Base-by-base conservation (phyloP, 148 eudicot genomes). In the Rhododendron simsii region DNA sequence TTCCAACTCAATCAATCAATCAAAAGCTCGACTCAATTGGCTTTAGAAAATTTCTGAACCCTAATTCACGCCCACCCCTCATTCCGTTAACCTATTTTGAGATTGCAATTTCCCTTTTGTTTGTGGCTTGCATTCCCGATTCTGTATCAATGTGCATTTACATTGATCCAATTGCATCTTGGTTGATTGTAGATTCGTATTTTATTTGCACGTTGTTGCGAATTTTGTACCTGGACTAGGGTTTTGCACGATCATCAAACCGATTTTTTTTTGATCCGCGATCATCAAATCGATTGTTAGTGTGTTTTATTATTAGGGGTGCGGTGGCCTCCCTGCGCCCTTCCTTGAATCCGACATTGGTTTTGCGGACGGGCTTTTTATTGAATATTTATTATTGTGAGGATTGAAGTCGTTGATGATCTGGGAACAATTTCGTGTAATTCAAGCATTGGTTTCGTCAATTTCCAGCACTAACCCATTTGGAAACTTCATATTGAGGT, bases 81-180 rank as follows among this genome's bases (percentile, higher is more conserved):
- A 5, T 33, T 33, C 75, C 44, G 20, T 28, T 6, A 13, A 37
- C 12, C 77, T 16, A n/a, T 20, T 30, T 73, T 39, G 77, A 35
- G 57, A 39, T 21, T 53, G 76, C 9, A 71, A 33, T 86, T 86
- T 57, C 63, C 45, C 21, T 48, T 81, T 82, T 4, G 26, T 18
- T 75, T 59, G 20, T 41, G 14, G 65, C 20, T 59, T 57, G 79
- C 57, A 45, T 23, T 86, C 48, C 35, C 37, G 48, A 47, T n/a
- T 44, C 86, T 82, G n/a, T 82, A 44, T 83, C 89, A 84, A 84
- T 81, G 87, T 88, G 89, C 84, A 78, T 89, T 75, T 87, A 59
- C 80, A 28, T 87, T 47, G 44, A 44, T 23, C 78, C 81, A 80
- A 48, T 81, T 71, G 84, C 88, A 84, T 85, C 82, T 85, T 55